A percentile compares a stretch with the other conserved stretches of the same genome.
Conservation (phyloP, 2,329 filamentous ascomycete genomes). For the Ceratocystiopsis brevicomis region DNA sequence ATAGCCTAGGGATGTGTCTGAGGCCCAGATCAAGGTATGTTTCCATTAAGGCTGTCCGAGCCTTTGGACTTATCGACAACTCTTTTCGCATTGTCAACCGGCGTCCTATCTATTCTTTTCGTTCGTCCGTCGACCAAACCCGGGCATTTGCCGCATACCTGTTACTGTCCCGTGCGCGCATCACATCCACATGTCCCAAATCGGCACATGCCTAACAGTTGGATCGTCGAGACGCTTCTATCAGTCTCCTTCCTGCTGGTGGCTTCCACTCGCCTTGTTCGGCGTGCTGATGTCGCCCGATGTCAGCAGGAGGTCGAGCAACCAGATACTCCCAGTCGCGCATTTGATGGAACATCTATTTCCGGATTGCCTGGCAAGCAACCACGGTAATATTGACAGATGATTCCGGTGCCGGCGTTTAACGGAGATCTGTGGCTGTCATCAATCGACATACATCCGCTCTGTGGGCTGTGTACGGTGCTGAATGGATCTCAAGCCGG, state of each 20-base stretch:
- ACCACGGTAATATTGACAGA: conserved; percentile 3
- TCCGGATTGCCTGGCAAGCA: conserved; percentile 36
- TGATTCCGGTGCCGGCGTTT: conserved; percentile 3
- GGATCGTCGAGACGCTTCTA: conserved; percentile 10
- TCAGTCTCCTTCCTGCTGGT: conserved; percentile 21
- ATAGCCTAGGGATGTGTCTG: conserved; percentile 88
- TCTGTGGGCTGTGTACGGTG: conserved; percentile 4
- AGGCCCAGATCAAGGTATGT: conserved; percentile 99
- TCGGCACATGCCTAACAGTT: conserved; percentile 4
- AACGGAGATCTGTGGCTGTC: conserved; percentile 5
- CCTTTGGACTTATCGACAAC: conserved; percentile 55
- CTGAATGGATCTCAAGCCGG: conserved; percentile 6
- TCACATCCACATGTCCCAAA: conserved; percentile 1
- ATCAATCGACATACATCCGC: background rate
- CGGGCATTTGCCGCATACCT: background rate
- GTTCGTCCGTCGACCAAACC: conserved; percentile 8
- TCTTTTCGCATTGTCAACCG: conserved; percentile 8
- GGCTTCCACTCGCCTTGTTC: conserved; percentile 15
- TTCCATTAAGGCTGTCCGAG: conserved; percentile 56
- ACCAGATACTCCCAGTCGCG: conserved; percentile 27
- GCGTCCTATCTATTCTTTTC: conserved; percentile 8
- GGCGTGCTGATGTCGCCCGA: background rate
- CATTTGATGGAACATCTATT: conserved; percentile 19
- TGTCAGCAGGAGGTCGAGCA: conserved; percentile 34
- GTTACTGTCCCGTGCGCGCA: background rate